Evolutionary conservation across 2,329 filamentous ascomycete species (phyloP).

Genomic region (Venturia carpophila): DNA sequence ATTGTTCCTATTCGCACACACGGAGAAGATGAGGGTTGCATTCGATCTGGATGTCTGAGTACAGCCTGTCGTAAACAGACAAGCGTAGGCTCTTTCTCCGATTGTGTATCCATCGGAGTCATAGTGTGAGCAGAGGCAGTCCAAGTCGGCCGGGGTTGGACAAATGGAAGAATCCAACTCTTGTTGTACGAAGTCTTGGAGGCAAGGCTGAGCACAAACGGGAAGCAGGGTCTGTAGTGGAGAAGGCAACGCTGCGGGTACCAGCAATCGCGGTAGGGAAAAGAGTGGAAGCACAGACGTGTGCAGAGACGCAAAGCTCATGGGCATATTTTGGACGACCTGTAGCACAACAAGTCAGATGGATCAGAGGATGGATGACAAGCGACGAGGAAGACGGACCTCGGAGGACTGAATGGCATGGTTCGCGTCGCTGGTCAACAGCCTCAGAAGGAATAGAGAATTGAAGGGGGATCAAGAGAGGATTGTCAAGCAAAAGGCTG

Average conservation of each 20-base stretch:
- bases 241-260: slow-evolving; percentile 25
- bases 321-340: slow-evolving; percentile 7
- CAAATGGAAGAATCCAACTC: slow-evolving; percentile 30
- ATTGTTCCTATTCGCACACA: slow-evolving; percentile 30
- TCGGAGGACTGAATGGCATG: not conserved
- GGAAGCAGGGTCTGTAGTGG: slow-evolving; percentile 28
- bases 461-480: not conserved
- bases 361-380: not conserved
- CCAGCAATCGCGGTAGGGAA: not conserved
- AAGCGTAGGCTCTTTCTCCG: slow-evolving; percentile 32
- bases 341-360: not conserved
- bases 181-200: slow-evolving; percentile 28
- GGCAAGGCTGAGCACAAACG: slow-evolving; percentile 32
- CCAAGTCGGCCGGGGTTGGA: slow-evolving; percentile 27
- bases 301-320: slow-evolving; percentile 6
- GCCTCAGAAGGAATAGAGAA: not conserved
- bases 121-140: slow-evolving; percentile 34
- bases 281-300: not conserved
- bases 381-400: not conserved
- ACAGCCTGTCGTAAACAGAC: slow-evolving; percentile 27
- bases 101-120: slow-evolving; percentile 30
- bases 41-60: not conserved
- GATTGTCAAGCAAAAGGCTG: not conserved
- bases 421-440: slow-evolving; percentile 1
- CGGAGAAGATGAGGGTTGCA: not conserved